These are phyloP conservation scores for Cubamyces sp. DNA, from an alignment of 768 basidiomycete species.

Conservation along the genomic window DNA sequence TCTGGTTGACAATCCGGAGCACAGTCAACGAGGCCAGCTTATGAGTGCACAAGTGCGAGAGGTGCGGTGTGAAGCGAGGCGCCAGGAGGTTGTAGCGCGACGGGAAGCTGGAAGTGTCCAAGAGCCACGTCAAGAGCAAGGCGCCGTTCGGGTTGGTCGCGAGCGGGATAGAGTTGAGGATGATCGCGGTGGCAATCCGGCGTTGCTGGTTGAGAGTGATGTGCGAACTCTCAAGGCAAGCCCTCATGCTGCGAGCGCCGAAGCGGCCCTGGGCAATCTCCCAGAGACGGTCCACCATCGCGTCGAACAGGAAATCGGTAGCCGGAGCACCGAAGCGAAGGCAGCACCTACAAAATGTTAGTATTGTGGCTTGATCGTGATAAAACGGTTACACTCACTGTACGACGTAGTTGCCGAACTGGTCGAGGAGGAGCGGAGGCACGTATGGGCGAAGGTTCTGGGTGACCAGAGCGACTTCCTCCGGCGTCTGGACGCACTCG, in stretches of 20 bases:
- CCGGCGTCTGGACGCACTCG: constrained; percentile 86
- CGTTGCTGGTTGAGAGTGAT: constrained; percentile 91
- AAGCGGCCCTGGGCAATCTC: constrained; percentile 98
- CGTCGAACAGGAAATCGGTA: constrained; percentile 97
- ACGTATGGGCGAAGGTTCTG: constrained; percentile 89
- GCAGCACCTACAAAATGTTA: constrained; percentile 64
- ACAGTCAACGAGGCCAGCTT: constrained; percentile 96
- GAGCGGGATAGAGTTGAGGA: constrained; percentile 95
- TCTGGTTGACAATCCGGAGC: constrained; percentile 95
- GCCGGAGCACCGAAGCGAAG: constrained; percentile 87
- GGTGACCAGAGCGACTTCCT: constrained; percentile 84
- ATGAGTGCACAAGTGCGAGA: constrained; percentile 97
- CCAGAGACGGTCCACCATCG: constrained; percentile 98
- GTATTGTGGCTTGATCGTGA: not conserved
- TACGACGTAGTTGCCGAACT: constrained; percentile 92
- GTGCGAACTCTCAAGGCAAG: constrained; percentile 90
- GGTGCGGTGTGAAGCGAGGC: constrained; percentile 94
- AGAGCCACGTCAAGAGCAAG: constrained; percentile 91
- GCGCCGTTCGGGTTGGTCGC: constrained; percentile 99
- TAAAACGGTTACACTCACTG: constrained; percentile 59
- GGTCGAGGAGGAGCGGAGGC: constrained; percentile 92
- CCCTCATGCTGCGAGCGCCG: constrained; percentile 96
- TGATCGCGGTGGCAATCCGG: constrained; percentile 91
- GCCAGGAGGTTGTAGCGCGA: constrained; percentile 95
- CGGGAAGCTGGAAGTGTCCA: constrained; percentile 93